Evolutionary conservation across 1,284 basidiomycete genomes (phyloP), one percentile per base, ranked within the genome.

Genomic region (Schizophyllum amplum): DNA sequence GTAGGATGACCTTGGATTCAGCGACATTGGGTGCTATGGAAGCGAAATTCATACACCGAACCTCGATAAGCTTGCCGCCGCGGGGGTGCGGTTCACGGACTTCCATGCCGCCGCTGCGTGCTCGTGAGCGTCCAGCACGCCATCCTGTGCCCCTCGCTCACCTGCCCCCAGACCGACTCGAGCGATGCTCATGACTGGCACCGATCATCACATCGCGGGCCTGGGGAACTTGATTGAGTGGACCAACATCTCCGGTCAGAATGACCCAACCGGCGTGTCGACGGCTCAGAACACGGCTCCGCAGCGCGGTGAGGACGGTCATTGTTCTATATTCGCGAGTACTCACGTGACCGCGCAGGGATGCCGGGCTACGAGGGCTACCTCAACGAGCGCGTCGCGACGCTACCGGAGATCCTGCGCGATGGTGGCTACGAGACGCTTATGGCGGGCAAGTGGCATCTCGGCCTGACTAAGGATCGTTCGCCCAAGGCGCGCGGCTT

Each of bases 21-120:
- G 64, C 55, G 65, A 65, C 57, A 23, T 63, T 13, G 63, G 65
- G 21, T 66, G 65, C 60, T 66, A 63, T 46, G 65, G 65, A 11
- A 59, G 60, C 23, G 65, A 66, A 52, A 65, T 66, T 23, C 56
- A 53, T 27, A 63, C 61, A 15, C 63, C 61, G 22, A 59, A 63
- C 48, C 59, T 64, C 42, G 65, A 64, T 57, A 63, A 60, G 49
- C 58, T 66, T 20, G 66, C 63, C 15, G 48, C 56, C 24, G 53
- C 47, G 15, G 63, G 62, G 22, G 54, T 63, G 23, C 60, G 60
- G 24, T 62, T 62, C 57, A 64, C 65, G 20, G 60, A 63, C 53
- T 60, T 60, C 57, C 63, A 64, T 54, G 60, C 62, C 11, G 63
- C 61, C n/a, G 62, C 65, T 49, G 62, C 66, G 51, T 64, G 62